Conservation (phyloP, 495 filamentous ascomycete species). For the Tuber brumale region DNA sequence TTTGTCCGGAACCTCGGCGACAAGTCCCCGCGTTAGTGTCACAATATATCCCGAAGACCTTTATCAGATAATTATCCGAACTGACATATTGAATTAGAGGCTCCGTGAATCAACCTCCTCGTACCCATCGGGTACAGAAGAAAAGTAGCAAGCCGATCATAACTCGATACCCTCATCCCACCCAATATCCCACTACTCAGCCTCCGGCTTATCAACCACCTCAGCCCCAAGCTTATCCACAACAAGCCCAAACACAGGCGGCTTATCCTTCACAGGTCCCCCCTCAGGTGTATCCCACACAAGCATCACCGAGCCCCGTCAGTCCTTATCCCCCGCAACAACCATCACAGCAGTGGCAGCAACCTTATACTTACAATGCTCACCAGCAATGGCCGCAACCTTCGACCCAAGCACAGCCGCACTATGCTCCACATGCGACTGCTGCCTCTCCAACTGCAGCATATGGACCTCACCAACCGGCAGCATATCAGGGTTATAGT, state of each 20-base stretch:
- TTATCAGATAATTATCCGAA: not conserved
- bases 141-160: conserved; percentile 44
- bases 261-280: conserved; percentile 26
- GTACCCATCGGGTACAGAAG: conserved; percentile 41
- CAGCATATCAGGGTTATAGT: conserved; percentile 44
- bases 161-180: conserved; percentile 44
- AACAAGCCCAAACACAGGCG: conserved; percentile 38
- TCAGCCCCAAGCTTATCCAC: conserved; percentile 30
- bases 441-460: conserved; percentile 20
- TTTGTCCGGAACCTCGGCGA: conserved; percentile 48
- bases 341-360: conserved; percentile 38
- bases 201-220: conserved; percentile 21
- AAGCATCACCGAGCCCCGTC: conserved; percentile 19
- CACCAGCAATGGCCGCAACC: conserved; percentile 34
- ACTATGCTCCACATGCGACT: conserved; percentile 28
- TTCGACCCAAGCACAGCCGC: conserved; percentile 9
- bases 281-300: conserved; percentile 22
- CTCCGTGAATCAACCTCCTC: conserved; percentile 33
- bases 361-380: conserved; percentile 32
- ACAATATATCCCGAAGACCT: conserved; percentile 7
- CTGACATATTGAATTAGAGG: conserved; percentile 17
- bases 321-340: conserved; percentile 25
- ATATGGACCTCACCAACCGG: conserved; percentile 28
- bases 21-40: conserved; percentile 55
- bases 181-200: conserved; percentile 33